These are phyloP conservation scores for Phytophthora capsici DNA, from an alignment of 352 stramenopile genomes.

Conservation along the genomic window DNA sequence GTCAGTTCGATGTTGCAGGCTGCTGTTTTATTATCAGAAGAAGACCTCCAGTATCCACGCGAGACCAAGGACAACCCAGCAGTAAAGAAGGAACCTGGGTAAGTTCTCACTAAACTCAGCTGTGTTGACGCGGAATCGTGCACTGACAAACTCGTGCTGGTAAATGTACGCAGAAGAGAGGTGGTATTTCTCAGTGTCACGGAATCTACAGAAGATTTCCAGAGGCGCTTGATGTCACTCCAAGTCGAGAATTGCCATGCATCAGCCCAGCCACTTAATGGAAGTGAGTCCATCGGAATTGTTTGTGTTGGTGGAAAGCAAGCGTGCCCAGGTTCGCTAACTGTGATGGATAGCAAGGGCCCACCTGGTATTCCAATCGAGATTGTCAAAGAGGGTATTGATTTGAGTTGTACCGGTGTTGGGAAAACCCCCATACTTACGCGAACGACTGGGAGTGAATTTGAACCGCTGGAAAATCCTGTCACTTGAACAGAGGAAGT, in stretches of 20 bases:
- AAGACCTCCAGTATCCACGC: conserved; percentile 46
- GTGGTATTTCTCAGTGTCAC: conserved; percentile 20
- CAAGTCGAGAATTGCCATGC: conserved; percentile 50
- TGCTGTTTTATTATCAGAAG: conserved; percentile 2
- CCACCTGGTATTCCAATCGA: conserved; percentile 40
- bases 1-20: conserved; percentile 37
- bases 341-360: conserved; percentile 25
- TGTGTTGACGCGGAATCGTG: conserved; percentile 16
- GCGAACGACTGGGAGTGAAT: conserved; percentile 41
- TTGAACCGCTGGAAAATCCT: conserved; percentile 30
- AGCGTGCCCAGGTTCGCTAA: conserved; percentile 43
- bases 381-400: conserved; percentile 11
- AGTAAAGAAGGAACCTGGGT: conserved; percentile 46
- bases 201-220: conserved; percentile 27
- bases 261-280: conserved; percentile 61
- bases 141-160: conserved; percentile 47
- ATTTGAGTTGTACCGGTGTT: conserved; percentile 8
- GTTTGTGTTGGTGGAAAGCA: conserved; percentile 31
- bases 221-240: conserved; percentile 34
- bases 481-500: conserved; percentile 27
- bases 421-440: conserved; percentile 31
- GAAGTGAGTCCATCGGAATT: conserved; percentile 31
- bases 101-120: conserved; percentile 34
- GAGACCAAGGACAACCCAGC: conserved; percentile 46
- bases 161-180: conserved; percentile 46